Evolutionary conservation across 768 basidiomycete species (phyloP), one percentile per base, ranked within the genome.

Genomic region (Suillus subaureus): DNA sequence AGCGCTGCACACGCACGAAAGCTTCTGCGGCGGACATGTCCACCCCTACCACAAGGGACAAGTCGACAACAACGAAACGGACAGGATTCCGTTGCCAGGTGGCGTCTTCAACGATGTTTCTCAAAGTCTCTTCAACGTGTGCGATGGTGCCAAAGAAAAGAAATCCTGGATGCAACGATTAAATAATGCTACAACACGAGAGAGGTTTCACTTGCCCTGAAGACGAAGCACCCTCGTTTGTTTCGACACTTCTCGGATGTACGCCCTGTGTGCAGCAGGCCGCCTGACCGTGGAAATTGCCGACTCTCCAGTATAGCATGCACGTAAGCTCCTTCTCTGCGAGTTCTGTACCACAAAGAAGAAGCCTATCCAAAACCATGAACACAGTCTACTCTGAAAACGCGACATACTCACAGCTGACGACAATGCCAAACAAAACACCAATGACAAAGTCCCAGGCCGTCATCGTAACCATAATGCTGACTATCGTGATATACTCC

Each of bases 271-370:
- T 5, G 89, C 83, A 64, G 89, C 89, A 0, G 96, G 97, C 26
- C 97, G 82, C 12, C 97, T 88, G 4, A 99, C 97, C 1, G 96
- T 94, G 2, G 96, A 97, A 75, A 94, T 88, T 0, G 91, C 90
- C 0, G 89, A 85, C 61, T 93, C 89, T 1, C 96, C 96, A 3
- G 89, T 90, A 74, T 93, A 89, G 43, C 94, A 83, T 0, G 89
- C 85, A 11, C 97, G 87, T 66, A 99, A 95, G 68, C 94, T 94
- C 54, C 86, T 79, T 18, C 93, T 78, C 70, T 90, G 91, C 0
- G 96, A 97, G 66, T 93, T 97, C 72, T 97, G 94, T 2, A 99
- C 84, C n/a, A 99, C 97, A 72, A 99, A 99, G 80, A 97, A 97
- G 77, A 98, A 83, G 71, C 91, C 93, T 93, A 47, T 49, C 42